Conservation (phyloP, 2,329 filamentous ascomycete species). For the Penicillium sp. region DNA sequence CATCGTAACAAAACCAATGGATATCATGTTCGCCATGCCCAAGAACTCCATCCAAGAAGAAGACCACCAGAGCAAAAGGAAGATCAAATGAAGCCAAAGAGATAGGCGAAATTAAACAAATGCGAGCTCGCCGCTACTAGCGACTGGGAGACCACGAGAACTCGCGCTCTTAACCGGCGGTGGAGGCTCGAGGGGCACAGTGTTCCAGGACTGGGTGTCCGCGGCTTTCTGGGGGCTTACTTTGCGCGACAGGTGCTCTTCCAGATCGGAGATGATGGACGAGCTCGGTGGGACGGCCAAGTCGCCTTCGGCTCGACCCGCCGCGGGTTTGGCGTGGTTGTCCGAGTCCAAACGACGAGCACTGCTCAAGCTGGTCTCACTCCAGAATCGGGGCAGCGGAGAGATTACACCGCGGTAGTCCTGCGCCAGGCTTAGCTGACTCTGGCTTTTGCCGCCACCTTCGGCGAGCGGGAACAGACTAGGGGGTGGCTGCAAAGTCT, state of each 20-base stretch:
- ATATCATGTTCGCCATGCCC: slow-evolving; percentile 27
- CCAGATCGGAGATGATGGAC: slow-evolving; percentile 24
- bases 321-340: slow-evolving; percentile 9
- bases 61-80: slow-evolving; percentile 1
- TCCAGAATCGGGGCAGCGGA: slow-evolving; percentile 38
- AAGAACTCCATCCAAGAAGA: slow-evolving; percentile 2
- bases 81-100: slow-evolving; percentile 1
- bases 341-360: slow-evolving; percentile 24
- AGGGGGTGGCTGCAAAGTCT: slow-evolving; percentile 28
- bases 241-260: slow-evolving; percentile 23
- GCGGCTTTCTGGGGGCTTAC: slow-evolving; percentile 8
- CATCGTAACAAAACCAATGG: slow-evolving; percentile 20
- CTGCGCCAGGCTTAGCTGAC: slow-evolving; percentile 38
- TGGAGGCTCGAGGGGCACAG: slow-evolving; percentile 16
- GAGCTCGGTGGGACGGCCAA: slow-evolving; percentile 20
- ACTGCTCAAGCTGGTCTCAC: slow-evolving; percentile 34
- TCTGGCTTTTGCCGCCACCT: slow-evolving; percentile 25
- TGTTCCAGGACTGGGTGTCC: slow-evolving; percentile 12
- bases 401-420: slow-evolving; percentile 38
- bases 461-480: slow-evolving; percentile 21
- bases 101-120: slow-evolving; percentile 20
- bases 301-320: slow-evolving; percentile 8
- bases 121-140: slow-evolving; percentile 25
- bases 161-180: slow-evolving; percentile 14
- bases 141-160: slow-evolving; percentile 20